Base-by-base conservation (phyloP, 371 early-diverging fungal species). In the Mycotypha africana region DNA sequence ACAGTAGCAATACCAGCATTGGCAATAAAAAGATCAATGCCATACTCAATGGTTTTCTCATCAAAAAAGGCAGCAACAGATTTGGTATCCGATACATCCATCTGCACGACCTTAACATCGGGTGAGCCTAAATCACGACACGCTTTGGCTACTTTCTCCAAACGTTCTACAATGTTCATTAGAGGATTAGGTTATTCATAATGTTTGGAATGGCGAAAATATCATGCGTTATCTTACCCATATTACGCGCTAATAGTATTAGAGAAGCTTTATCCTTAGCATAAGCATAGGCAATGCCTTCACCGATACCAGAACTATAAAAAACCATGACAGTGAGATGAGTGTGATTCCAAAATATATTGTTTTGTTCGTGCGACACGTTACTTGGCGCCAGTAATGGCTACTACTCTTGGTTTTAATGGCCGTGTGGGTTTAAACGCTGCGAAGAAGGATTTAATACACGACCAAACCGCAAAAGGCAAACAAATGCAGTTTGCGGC, bases 331-430 rank as follows among this genome's bases (percentile, higher is more conserved):
- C 22, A 20, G 11, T 30, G 12, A 12, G 6, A 42, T 30, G 17
- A 4, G 15, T 11, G 5, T n/a, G 7, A 35, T 4, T 35, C 11
- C 28, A 8, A 28, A 5, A 28, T 28, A 11, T 8, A 28, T 40
- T 16, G 5, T 28, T 40, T 23, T 1, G 4, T 6, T 11, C 15
- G 32, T 45, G n/a, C n/a, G n/a, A n/a, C n/a, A n/a, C n/a, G n/a
- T 45, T 56, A 56, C 56, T 37, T 56, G 26, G 56, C 49, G 4
- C 56, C 56, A 17, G 56, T 55, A 12, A 55, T 55, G 25, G 56
- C 56, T 15, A 56, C 56, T 5, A 56, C 56, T 17, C 43, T 39
- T 5, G 56, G 56, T n/a, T 26, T 14, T 15, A 41, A 22, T 3
- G 5, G 12, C 11, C 42, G 40, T 32, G 45, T 38, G 12, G 11